phyloP scores from a whole-genome alignment of 108 stramenopile species.

The Nitzschia putrida region DNA sequence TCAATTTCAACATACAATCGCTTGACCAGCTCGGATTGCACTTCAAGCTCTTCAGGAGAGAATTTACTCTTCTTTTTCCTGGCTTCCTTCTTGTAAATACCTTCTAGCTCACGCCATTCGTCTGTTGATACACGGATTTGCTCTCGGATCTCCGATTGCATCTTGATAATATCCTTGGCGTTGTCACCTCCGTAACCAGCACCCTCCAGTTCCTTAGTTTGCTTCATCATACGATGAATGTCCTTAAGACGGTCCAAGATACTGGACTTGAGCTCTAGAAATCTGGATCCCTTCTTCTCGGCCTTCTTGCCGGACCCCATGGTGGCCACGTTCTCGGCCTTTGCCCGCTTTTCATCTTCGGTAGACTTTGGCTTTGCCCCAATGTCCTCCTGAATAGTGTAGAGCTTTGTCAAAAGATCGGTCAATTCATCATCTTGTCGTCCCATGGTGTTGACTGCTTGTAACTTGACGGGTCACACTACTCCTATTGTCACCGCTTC shows the following conservation, averaged over 20 bases:
- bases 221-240: constrained; percentile 55
- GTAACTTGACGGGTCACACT: too few species aligned
- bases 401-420: constrained; percentile 81
- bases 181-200: constrained; percentile 59
- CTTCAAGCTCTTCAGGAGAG: constrained; percentile 82
- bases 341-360: constrained; percentile 67
- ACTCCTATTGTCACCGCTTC: too few species aligned
- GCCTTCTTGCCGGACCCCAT: constrained; percentile 75
- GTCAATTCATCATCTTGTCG: constrained; percentile 78
- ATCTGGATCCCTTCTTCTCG: constrained; percentile 73
- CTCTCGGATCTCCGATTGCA: constrained; percentile 80
- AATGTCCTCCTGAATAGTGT: constrained; percentile 83
- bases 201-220: constrained; percentile 54
- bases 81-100: constrained; percentile 81
- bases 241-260: constrained; percentile 71
- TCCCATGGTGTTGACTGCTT: constrained; percentile 24
- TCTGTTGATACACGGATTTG: constrained; percentile 70
- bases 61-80: constrained; percentile 87
- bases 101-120: constrained; percentile 85
- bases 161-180: constrained; percentile 81
- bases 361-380: constrained; percentile 81
- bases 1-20: constrained; percentile 79
- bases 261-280: constrained; percentile 76
- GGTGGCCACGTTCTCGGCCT: constrained; percentile 61
- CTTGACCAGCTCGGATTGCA: constrained; percentile 72